These are phyloP conservation scores for Saccharomycopsis selenospora DNA, from an alignment of 805 yeast species.

Conservation along the genomic window DNA sequence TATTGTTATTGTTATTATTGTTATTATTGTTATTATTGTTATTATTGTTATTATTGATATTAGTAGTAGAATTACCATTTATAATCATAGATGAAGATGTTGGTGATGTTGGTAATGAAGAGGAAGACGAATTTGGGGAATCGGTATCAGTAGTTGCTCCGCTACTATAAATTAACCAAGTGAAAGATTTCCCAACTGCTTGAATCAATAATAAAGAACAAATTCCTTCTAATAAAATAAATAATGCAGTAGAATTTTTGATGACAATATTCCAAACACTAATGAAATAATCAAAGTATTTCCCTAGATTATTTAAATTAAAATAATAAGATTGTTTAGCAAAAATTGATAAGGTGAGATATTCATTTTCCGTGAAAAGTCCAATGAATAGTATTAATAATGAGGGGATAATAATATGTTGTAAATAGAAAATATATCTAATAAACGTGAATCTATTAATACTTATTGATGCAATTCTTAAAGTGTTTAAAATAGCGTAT, in stretches of 20 bases:
- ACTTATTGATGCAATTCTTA: slow-evolving; percentile 43
- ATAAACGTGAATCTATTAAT: slow-evolving; percentile 25
- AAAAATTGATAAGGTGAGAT: slow-evolving; percentile 20
- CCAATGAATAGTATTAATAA: slow-evolving; percentile 62
- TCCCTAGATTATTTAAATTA: slow-evolving; percentile 23
- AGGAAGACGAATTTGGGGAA: slow-evolving; percentile 6
- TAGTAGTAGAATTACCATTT: not conserved
- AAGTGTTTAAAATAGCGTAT: slow-evolving; percentile 66
- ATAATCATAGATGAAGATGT: no score
- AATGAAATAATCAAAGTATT: slow-evolving; percentile 33
- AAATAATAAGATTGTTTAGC: not conserved
- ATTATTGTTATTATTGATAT: not conserved
- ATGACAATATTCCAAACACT: slow-evolving; percentile 62
- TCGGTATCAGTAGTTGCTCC: slow-evolving; percentile 5
- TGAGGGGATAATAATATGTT: slow-evolving; percentile 78
- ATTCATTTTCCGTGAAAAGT: slow-evolving; percentile 37
- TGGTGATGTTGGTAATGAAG: no score
- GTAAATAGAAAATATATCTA: slow-evolving; percentile 59
- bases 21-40: slow-evolving; percentile 3
- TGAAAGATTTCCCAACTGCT: slow-evolving; percentile 76
- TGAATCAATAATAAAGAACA: slow-evolving; percentile 90
- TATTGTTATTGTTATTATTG: slow-evolving; percentile 3
- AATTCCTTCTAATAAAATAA: slow-evolving; percentile 86
- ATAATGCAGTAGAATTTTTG: slow-evolving; percentile 78
- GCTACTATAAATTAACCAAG: slow-evolving; percentile 48